Evolutionary conservation across 139 green algal genomes (phyloP).

Genomic region (Limnomonas spitsbergensis): DNA sequence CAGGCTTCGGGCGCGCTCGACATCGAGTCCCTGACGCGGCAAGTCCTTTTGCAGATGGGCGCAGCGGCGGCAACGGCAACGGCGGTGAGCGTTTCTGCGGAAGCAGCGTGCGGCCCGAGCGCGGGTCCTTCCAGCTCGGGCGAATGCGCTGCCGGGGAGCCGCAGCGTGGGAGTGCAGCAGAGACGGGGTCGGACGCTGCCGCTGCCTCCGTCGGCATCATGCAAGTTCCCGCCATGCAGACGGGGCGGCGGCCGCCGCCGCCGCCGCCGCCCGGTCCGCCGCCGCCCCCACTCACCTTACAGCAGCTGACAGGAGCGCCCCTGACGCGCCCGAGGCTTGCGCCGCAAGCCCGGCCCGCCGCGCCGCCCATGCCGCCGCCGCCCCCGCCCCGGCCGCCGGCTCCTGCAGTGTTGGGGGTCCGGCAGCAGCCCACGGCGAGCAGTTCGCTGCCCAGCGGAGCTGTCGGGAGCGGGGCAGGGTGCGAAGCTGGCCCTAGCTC

Average conservation of each 20-base stretch:
- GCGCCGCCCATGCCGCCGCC: too few species aligned
- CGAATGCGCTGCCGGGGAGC: neutral
- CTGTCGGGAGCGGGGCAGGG: too few species aligned
- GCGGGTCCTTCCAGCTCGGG: neutral
- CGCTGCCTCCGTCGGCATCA: neutral
- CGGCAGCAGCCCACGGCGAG: too few species aligned
- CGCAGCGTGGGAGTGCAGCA: neutral
- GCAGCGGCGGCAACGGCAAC: slow-evolving; percentile 16
- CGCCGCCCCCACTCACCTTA: too few species aligned
- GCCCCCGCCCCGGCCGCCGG: too few species aligned
- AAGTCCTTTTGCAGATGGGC: slow-evolving; percentile 70
- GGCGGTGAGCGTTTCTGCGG: neutral
- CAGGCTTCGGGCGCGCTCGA: slow-evolving; percentile 42
- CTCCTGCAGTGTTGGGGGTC: too few species aligned
- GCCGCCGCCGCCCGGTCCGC: slow-evolving; percentile 9
- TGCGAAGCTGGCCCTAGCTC: neutral
- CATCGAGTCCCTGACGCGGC: slow-evolving; percentile 59
- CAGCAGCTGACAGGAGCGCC: too few species aligned
- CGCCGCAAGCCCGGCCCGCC: too few species aligned
- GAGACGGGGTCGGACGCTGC: neutral
- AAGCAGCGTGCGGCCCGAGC: neutral
- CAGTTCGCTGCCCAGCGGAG: too few species aligned
- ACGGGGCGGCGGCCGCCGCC: too few species aligned
- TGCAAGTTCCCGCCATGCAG: too few species aligned
- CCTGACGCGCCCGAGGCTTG: too few species aligned